phyloP scores from a whole-genome alignment of 2,329 filamentous ascomycete genomes.

The Botrytis medusae region DNA sequence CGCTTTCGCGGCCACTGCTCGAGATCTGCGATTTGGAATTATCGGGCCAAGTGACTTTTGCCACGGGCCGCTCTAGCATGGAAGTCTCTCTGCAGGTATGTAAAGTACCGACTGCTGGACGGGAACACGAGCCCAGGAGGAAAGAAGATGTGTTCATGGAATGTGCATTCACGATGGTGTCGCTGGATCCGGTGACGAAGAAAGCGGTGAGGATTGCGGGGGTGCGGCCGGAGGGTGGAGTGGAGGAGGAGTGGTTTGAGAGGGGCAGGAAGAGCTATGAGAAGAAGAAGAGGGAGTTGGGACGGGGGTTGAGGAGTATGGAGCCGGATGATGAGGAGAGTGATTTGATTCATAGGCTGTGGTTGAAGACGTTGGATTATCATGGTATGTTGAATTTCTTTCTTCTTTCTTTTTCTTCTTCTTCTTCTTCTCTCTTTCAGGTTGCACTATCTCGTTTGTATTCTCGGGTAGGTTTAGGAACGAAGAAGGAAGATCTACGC shows the following conservation, averaged over 20 bases:
- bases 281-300: conserved; percentile 61
- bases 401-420: not conserved
- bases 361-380: conserved; percentile 64
- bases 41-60: conserved; percentile 55
- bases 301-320: conserved; percentile 59
- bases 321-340: conserved; percentile 69
- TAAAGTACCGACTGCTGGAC: conserved; percentile 44
- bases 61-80: conserved; percentile 67
- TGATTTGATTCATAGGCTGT: conserved; percentile 68
- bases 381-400: conserved; percentile 38
- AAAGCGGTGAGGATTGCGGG: conserved; percentile 63
- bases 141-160: conserved; percentile 65
- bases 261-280: conserved; percentile 65
- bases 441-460: accelerated
- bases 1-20: conserved; percentile 59
- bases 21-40: conserved; percentile 70
- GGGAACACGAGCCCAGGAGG: conserved; percentile 50
- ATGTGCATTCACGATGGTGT: conserved; percentile 75
- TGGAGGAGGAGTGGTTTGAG: conserved; percentile 61
- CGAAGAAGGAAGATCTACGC: not conserved
- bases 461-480: not conserved
- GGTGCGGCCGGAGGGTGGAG: conserved; percentile 58
- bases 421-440: not conserved
- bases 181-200: conserved; percentile 64
- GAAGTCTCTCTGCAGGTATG: conserved; percentile 69